A percentile compares a stretch with the other conserved stretches of the same genome.
Evolutionary conservation across 1,284 basidiomycete species (phyloP).

Genomic region (Kalmanozyma brasiliensis): DNA sequence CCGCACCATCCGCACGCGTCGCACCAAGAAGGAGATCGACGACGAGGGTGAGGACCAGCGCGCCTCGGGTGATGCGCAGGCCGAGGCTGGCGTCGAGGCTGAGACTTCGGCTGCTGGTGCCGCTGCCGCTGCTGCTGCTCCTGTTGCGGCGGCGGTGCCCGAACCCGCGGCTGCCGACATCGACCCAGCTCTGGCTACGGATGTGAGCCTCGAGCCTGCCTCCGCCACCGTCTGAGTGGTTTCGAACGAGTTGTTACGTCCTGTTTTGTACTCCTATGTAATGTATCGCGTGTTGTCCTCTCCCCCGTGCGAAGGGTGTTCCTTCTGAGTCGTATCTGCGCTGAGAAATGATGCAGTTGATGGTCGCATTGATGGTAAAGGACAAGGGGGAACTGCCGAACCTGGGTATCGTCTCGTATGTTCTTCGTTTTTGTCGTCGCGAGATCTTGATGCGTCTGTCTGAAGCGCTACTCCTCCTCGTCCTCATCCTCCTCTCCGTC

Average conservation of each 20-base stretch:
- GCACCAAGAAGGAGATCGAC: constrained; percentile 42
- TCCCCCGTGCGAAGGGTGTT: not conserved
- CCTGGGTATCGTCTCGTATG: constrained; percentile 4
- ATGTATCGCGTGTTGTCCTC: constrained; percentile 8
- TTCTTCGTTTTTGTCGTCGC: too few relatives aligned
- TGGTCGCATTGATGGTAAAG: not conserved
- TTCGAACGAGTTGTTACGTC: not conserved
- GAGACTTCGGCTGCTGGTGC: not conserved
- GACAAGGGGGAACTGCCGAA: constrained; percentile 1
- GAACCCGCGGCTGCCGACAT: not conserved
- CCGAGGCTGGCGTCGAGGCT: constrained; percentile 2
- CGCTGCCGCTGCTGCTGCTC: constrained; percentile 2
- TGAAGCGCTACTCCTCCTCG: constrained; percentile 13
- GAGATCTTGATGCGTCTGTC: too few relatives aligned
- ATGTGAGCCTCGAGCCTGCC: constrained; percentile 10
- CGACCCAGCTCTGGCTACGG: not conserved
- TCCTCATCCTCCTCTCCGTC: constrained; percentile 22
- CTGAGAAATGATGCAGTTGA: constrained; percentile 1
- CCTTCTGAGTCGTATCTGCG: not conserved
- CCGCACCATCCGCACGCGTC: constrained; percentile 27
- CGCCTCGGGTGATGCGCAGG: not conserved
- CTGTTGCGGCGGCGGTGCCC: not conserved
- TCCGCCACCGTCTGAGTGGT: constrained; percentile 12
- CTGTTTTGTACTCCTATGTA: constrained; percentile 34
- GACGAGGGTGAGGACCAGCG: constrained; percentile 40